Base-by-base conservation (phyloP, 176 grass and related monocot species). In the Ensete ventricosum region DNA sequence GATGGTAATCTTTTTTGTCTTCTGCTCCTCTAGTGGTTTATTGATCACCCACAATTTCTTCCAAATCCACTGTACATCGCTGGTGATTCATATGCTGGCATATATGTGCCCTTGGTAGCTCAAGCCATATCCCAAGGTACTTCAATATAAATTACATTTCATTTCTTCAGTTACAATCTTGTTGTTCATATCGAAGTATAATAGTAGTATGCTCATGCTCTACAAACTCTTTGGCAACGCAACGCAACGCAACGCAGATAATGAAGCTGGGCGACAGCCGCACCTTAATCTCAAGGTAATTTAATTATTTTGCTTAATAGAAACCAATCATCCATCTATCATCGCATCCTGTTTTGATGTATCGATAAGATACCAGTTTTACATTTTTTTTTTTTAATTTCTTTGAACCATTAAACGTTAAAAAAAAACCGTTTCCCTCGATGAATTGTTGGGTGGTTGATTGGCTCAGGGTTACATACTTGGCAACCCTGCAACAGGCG, bases 261-360 rank as follows among this genome's bases (percentile, higher is more conserved):
- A 77, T 24, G 62, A 82, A 80, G 65, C 54, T 50, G 85, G 81
- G 3, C 19, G 50, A 1, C n/a, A 70, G 21, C 50, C 68, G 52
- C 52, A 34, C 67, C 23, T 80, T 7, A 92, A 92, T 80, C 68
- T 88, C 50, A 88, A 89, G 89, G 86, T 92, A 60, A 20, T 60
- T 82, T n/a, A n/a, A 19, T 60, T 60, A n/a, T 19, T n/a, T 19
- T 57, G 54, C 16, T 9, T 57, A 13, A 57, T 11, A 13, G 16
- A 16, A 57, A 16, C 54, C 16, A 55, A 16, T 55, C 9, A 12
- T 55, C n/a, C n/a, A n/a, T n/a, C n/a, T n/a, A n/a, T n/a, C n/a
- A n/a, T n/a, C n/a, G n/a, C n/a, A n/a, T n/a, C 26, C 26, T 54
- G 81, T 75, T 8, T 57, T 11, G 1, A 16, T 16, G 54, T 24